These are phyloP conservation scores for Sanghuangporus weigelae DNA, from an alignment of 1,284 basidiomycete species.

Conservation along the genomic window DNA sequence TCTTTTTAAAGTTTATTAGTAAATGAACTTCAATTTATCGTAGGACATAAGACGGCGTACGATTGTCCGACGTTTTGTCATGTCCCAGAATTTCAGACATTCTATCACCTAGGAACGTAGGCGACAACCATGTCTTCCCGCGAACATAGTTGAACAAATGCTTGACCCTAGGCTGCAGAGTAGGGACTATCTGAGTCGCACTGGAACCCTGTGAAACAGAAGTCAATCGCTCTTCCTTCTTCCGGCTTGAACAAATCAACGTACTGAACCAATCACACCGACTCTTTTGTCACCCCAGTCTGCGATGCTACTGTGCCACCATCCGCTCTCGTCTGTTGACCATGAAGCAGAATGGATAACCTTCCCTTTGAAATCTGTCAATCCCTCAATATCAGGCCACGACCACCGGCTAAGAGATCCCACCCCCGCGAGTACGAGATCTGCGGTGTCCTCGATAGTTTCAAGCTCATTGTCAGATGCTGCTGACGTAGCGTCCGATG, in stretches of 20 bases:
- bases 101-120: constrained; percentile 39
- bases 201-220: constrained; percentile 46
- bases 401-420: constrained; percentile 48
- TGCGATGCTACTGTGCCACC: constrained; percentile 43
- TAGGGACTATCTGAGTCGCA: constrained; percentile 56
- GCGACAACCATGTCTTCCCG: constrained; percentile 56
- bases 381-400: constrained; percentile 54
- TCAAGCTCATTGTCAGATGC: constrained; percentile 24
- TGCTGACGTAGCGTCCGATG: background rate
- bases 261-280: constrained; percentile 56
- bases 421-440: constrained; percentile 41
- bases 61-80: constrained; percentile 34
- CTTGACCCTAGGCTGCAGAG: constrained; percentile 48
- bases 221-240: background rate
- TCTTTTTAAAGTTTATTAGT: constrained; percentile 27
- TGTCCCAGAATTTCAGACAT: constrained; percentile 35
- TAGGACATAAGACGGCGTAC: constrained; percentile 29
- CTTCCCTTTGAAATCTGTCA: constrained; percentile 46
- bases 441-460: constrained; percentile 44
- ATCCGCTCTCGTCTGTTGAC: constrained; percentile 38
- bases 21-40: background rate
- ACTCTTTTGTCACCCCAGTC: constrained; percentile 51
- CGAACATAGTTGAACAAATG: constrained; percentile 53
- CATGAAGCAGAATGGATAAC: constrained; percentile 54
- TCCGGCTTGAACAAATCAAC: constrained; percentile 18